phyloP scores from a whole-genome alignment of 208 protist genomes.

The Trypanosoma cruzi region DNA sequence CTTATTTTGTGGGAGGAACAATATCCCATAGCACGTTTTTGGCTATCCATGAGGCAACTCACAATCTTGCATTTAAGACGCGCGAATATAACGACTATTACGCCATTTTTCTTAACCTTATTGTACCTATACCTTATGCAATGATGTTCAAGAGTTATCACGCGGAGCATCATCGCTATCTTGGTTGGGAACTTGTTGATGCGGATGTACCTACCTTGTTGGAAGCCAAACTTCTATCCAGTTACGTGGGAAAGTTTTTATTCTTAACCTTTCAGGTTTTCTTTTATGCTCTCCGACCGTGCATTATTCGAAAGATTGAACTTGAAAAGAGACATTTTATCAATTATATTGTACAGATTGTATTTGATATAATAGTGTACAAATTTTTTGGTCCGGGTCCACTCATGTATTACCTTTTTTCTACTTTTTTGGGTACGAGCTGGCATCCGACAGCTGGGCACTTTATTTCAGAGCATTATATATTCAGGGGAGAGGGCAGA shows the following conservation, averaged over 20 bases:
- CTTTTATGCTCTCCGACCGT: slow-evolving; percentile 90
- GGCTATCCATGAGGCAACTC: slow-evolving; percentile 93
- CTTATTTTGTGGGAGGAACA: slow-evolving; percentile 86
- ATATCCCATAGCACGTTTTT: slow-evolving; percentile 85
- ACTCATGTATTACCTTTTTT: slow-evolving; percentile 79
- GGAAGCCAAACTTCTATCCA: slow-evolving; percentile 74
- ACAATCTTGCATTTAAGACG: slow-evolving; percentile 85
- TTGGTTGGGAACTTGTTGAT: slow-evolving; percentile 89
- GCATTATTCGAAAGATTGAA: slow-evolving; percentile 65
- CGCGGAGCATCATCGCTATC: slow-evolving; percentile 93
- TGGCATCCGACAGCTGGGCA: slow-evolving; percentile 92
- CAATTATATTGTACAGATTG: slow-evolving; percentile 56
- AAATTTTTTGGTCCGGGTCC: slow-evolving; percentile 60
- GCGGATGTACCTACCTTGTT: slow-evolving; percentile 83
- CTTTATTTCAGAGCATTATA: slow-evolving; percentile 95
- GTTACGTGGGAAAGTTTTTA: slow-evolving; percentile 71
- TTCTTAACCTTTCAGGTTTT: slow-evolving; percentile 89
- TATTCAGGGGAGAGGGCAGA: slow-evolving; percentile 67
- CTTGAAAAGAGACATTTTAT: slow-evolving; percentile 55
- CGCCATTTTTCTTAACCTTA: slow-evolving; percentile 84
- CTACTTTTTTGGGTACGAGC: slow-evolving; percentile 77
- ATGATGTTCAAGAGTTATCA: slow-evolving; percentile 95
- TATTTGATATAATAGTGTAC: slow-evolving; percentile 46
- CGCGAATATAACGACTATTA: slow-evolving; percentile 81
- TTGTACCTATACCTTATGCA: slow-evolving; percentile 86